phyloP scores from a whole-genome alignment of 2,329 filamentous ascomycete species.

The Keithomyces neogunnii region DNA sequence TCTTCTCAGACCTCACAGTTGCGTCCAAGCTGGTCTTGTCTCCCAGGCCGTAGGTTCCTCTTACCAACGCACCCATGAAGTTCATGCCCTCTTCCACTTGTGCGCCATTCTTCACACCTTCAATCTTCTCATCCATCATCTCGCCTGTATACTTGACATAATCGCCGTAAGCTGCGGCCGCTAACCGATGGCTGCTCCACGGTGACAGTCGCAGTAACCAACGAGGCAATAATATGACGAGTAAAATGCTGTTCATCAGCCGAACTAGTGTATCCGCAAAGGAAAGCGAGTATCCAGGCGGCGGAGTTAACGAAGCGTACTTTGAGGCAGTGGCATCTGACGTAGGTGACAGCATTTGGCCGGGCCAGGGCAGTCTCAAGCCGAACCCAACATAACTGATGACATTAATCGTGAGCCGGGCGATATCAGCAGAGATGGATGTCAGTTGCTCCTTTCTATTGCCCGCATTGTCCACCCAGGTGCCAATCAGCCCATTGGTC shows the following conservation, averaged over 20 bases:
- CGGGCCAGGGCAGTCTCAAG: conserved; percentile 51
- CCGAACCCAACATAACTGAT: conserved; percentile 66
- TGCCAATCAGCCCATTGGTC: conserved; percentile 49
- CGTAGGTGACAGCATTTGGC: conserved; percentile 40
- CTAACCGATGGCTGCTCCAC: conserved; percentile 39
- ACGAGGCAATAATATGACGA: conserved; percentile 50
- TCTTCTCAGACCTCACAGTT: conserved; percentile 11
- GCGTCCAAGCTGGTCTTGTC: conserved; percentile 27
- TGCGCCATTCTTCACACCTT: conserved; percentile 27
- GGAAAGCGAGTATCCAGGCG: conserved; percentile 51
- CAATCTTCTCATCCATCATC: conserved; percentile 53
- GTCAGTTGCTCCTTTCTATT: conserved; percentile 34
- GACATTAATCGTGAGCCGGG: conserved; percentile 49
- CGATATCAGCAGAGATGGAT: conserved; percentile 55
- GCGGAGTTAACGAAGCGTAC: conserved; percentile 36
- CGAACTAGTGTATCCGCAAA: conserved; percentile 55
- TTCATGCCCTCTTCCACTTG: conserved; percentile 40
- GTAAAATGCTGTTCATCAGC: conserved; percentile 54
- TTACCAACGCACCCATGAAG: conserved; percentile 38
- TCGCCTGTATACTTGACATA: conserved; percentile 64
- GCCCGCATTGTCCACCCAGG: conserved; percentile 39
- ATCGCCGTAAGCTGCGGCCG: conserved; percentile 49
- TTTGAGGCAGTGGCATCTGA: conserved; percentile 37
- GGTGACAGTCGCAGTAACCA: conserved; percentile 48
- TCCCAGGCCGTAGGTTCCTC: conserved; percentile 2